A percentile compares a stretch with the other conserved stretches of the same genome.
These are phyloP conservation scores for Pythium vanterpoolii DNA, from an alignment of 352 stramenopile species.

Conservation along the genomic window DNA sequence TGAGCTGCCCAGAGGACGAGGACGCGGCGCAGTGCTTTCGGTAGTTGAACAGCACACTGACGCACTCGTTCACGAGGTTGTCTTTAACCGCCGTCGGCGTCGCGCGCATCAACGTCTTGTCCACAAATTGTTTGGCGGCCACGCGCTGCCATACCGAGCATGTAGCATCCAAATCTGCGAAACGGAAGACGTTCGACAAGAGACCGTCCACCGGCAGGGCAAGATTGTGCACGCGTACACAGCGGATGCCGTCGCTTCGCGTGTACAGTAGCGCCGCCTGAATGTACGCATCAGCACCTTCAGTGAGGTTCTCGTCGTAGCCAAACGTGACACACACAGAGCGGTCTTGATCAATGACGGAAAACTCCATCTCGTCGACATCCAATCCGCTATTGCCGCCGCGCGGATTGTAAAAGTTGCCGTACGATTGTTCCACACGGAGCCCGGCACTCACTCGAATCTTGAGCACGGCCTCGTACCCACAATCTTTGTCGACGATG, in stretches of 20 bases:
- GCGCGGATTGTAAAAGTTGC: constrained; percentile 69
- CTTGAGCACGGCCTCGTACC: constrained; percentile 89
- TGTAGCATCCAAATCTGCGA: constrained; percentile 85
- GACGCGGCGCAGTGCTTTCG: constrained; percentile 90
- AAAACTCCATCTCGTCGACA: constrained; percentile 88
- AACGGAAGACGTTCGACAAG: constrained; percentile 86
- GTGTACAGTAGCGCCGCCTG: constrained; percentile 90
- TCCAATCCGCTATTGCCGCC: constrained; percentile 49
- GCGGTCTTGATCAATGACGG: constrained; percentile 82
- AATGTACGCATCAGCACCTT: constrained; percentile 77
- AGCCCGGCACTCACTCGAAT: constrained; percentile 80
- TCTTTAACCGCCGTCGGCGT: constrained; percentile 74
- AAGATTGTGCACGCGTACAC: constrained; percentile 91
- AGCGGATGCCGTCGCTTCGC: constrained; percentile 74
- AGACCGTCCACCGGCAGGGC: constrained; percentile 71
- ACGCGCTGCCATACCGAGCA: constrained; percentile 83
- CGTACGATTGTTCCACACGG: constrained; percentile 82
- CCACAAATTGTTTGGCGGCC: constrained; percentile 72
- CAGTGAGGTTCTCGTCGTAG: constrained; percentile 81
- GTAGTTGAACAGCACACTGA: constrained; percentile 89
- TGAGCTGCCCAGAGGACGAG: constrained; percentile 88
- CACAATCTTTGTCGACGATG: constrained; percentile 68
- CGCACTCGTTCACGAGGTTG: constrained; percentile 80
- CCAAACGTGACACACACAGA: constrained; percentile 85
- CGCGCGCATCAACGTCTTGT: constrained; percentile 80